phyloP scores from a whole-genome alignment of 1,284 basidiomycete genomes.

The Ceratobasidium sp. region DNA sequence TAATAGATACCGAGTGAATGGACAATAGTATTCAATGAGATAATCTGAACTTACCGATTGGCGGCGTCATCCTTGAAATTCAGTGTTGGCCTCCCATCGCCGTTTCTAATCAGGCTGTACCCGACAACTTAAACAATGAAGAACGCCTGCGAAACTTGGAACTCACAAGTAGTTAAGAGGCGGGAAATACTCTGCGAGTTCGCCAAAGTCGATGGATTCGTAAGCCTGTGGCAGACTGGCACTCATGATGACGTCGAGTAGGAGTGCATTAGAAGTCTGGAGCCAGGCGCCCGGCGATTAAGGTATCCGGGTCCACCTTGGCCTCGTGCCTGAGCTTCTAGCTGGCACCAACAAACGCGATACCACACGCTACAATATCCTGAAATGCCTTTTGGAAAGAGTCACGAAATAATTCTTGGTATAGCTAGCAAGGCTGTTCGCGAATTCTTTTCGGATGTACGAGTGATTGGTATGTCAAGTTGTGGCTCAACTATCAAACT shows the following conservation, averaged over 20 bases:
- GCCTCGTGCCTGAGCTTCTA: slow-evolving; percentile 4
- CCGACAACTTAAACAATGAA: slow-evolving; percentile 44
- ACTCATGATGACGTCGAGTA: background rate
- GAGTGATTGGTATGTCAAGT: slow-evolving; percentile 68
- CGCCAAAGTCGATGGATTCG: slow-evolving; percentile 60
- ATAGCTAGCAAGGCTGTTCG: slow-evolving; percentile 76
- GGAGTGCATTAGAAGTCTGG: background rate
- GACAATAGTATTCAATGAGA: background rate
- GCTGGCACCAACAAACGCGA: slow-evolving; percentile 12
- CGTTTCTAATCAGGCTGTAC: slow-evolving; percentile 49
- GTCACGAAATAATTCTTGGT: slow-evolving; percentile 69
- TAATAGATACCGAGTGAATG: slow-evolving; percentile 46
- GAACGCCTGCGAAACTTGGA: background rate
- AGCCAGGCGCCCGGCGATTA: slow-evolving; percentile 17
- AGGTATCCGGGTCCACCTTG: background rate
- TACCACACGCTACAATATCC: slow-evolving; percentile 5
- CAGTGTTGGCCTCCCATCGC: slow-evolving; percentile 57
- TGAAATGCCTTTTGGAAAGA: slow-evolving; percentile 54
- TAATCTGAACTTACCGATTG: slow-evolving; percentile 60
- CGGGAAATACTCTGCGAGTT: slow-evolving; percentile 65
- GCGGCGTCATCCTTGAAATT: slow-evolving; percentile 75
- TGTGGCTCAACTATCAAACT: background rate
- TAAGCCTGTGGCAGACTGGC: slow-evolving; percentile 10
- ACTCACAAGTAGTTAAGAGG: slow-evolving; percentile 68
- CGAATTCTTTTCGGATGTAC: slow-evolving; percentile 87